These are phyloP conservation scores for Rhynchosporium graminicola DNA, from an alignment of 2,329 filamentous ascomycete species.

Conservation along the genomic window DNA sequence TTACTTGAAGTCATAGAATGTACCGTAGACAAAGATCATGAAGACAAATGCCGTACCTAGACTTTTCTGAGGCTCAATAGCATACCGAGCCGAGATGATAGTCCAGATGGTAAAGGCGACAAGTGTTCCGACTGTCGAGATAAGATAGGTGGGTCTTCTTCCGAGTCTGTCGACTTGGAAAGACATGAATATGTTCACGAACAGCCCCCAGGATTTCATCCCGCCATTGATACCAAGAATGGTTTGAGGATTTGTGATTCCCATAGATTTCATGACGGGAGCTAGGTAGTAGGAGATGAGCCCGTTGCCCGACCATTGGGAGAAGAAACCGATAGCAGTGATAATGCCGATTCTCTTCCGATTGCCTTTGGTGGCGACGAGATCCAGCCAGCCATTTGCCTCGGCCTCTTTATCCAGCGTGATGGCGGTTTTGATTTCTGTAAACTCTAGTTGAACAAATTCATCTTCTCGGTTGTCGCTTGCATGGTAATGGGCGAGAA, in stretches of 20 bases:
- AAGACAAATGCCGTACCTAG: conserved; percentile 52
- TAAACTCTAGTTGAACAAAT: conserved; percentile 14
- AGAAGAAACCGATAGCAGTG: conserved; percentile 11
- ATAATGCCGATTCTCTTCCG: conserved; percentile 14
- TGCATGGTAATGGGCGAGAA: conserved; percentile 47
- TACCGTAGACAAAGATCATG: conserved; percentile 54
- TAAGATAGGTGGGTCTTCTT: conserved; percentile 53
- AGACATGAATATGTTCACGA: conserved; percentile 24
- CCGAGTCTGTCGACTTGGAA: conserved; percentile 34
- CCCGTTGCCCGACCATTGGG: conserved; percentile 14
- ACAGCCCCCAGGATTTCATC: conserved; percentile 26
- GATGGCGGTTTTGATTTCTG: conserved; percentile 15
- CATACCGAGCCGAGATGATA: conserved; percentile 49
- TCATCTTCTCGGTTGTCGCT: conserved; percentile 3
- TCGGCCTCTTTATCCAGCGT: conserved; percentile 7
- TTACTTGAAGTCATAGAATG: conserved; percentile 52
- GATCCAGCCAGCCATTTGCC: conserved; percentile 9
- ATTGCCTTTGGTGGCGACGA: conserved; percentile 11
- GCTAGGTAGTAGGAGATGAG: conserved; percentile 39
- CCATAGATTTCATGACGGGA: conserved; percentile 39
- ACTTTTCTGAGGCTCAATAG: conserved; percentile 46
- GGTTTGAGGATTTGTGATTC: conserved; percentile 39
- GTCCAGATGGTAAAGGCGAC: conserved; percentile 38
- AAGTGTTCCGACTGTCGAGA: conserved; percentile 41
- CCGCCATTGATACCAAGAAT: conserved; percentile 32